These are phyloP conservation scores for Fusarium nematophilum DNA, from an alignment of 2,329 filamentous ascomycete species.

Conservation along the genomic window DNA sequence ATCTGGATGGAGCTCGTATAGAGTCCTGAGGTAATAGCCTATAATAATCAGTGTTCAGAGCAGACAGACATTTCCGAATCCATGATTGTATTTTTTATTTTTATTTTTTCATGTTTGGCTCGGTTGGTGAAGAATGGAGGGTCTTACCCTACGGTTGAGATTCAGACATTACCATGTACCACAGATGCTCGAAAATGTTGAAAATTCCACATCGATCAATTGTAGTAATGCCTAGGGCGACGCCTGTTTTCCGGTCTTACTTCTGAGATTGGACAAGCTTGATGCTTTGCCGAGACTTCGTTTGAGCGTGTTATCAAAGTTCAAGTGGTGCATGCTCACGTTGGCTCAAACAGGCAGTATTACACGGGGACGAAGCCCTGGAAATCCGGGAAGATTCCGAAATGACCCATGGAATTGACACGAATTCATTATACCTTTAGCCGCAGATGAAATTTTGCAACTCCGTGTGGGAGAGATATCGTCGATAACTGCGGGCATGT, in stretches of 20 bases:
- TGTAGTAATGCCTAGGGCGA: too few relatives aligned
- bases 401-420: constrained; percentile 14
- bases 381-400: constrained; percentile 1
- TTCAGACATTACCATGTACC: too few relatives aligned
- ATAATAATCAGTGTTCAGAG: neutral
- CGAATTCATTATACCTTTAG: constrained; percentile 10
- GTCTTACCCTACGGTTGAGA: too few relatives aligned
- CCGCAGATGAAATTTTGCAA: neutral
- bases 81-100: too few relatives aligned
- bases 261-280: too few relatives aligned
- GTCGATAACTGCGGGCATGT: constrained; percentile 24
- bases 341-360: neutral
- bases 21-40: constrained; percentile 7
- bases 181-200: too few relatives aligned
- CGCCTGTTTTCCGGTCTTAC: too few relatives aligned
- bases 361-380: constrained; percentile 1
- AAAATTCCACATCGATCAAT: too few relatives aligned
- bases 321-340: neutral
- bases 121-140: too few relatives aligned
- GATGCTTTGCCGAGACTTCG: too few relatives aligned
- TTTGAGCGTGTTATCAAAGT: too few relatives aligned
- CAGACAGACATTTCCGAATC: neutral
- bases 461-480: neutral
- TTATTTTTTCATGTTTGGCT: too few relatives aligned
- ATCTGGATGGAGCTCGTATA: neutral